A percentile compares a stretch with the other conserved stretches of the same genome.
Conservation (phyloP, 2,329 filamentous ascomycete genomes). For the Nectriaceae sp. region DNA sequence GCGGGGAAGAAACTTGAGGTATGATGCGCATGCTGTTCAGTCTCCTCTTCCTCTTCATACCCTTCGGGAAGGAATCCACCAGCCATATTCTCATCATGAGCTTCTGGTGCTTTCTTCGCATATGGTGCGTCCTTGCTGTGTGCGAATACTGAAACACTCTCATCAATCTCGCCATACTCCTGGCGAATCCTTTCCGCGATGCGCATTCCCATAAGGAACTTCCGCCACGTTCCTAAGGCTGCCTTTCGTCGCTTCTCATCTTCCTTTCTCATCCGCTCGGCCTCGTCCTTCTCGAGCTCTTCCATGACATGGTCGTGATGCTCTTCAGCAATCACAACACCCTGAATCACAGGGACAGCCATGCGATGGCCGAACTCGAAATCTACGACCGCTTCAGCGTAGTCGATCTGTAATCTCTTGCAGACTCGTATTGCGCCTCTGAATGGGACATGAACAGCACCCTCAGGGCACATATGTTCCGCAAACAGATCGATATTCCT, state of each 20-base stretch:
- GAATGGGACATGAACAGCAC: constrained; percentile 81
- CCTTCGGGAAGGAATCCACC: constrained; percentile 64
- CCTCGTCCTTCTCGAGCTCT: constrained; percentile 77
- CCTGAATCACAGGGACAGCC: constrained; percentile 88
- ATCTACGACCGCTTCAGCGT: constrained; percentile 90
- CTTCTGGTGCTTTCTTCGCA: constrained; percentile 19
- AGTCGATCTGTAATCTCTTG: constrained; percentile 81
- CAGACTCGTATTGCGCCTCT: constrained; percentile 78
- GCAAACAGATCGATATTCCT: constrained; percentile 93
- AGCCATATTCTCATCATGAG: constrained; percentile 52
- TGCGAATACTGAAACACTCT: constrained; percentile 55
- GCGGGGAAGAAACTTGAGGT: constrained; percentile 52
- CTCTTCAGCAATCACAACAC: constrained; percentile 85
- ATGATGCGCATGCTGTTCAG: constrained; percentile 29
- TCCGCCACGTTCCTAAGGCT: constrained; percentile 78
- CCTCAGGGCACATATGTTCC: constrained; percentile 84
- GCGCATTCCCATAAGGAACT: constrained; percentile 81
- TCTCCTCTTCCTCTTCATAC: constrained; percentile 50
- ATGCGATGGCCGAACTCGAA: constrained; percentile 96
- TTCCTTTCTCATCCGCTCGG: constrained; percentile 74
- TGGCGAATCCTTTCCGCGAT: constrained; percentile 76
- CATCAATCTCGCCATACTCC: constrained; percentile 70
- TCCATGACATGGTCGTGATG: constrained; percentile 74
- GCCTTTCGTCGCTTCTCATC: constrained; percentile 78
- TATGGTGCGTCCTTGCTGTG: constrained; percentile 39